These are phyloP conservation scores for Lotmaria passim DNA, from an alignment of 208 protist species.

Conservation along the genomic window DNA sequence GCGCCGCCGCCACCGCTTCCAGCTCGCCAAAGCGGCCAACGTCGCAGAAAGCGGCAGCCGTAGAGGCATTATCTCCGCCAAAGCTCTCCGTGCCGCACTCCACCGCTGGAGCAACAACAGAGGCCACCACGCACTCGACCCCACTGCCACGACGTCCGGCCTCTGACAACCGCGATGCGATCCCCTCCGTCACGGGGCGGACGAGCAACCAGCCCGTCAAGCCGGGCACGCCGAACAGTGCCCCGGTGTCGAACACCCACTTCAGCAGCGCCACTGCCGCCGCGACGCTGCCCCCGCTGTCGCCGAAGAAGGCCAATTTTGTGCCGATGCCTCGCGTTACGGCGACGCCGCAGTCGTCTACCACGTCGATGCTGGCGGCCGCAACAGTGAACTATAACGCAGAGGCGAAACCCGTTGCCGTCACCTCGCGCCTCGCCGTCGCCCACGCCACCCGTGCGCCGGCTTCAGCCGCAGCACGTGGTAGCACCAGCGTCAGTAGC, in stretches of 20 bases:
- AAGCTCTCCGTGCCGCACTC: not conserved
- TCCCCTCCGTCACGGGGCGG: not conserved
- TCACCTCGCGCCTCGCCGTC: not conserved
- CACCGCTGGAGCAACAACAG: not conserved
- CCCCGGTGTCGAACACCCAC: not conserved
- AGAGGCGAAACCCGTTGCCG: not conserved
- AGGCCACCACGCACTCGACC: conserved; percentile 1
- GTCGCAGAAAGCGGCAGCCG: not conserved
- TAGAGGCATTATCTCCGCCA: not conserved
- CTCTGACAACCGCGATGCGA: not conserved
- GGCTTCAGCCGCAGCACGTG: too few species aligned
- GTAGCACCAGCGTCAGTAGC: too few species aligned
- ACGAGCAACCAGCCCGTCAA: not conserved
- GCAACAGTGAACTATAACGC: not conserved
- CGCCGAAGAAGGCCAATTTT: conserved; percentile 6
- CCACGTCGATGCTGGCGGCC: not conserved
- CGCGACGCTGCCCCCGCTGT: not conserved
- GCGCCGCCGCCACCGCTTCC: too few species aligned
- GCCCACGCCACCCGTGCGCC: too few species aligned
- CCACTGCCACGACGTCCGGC: not conserved
- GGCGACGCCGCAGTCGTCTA: not conserved
- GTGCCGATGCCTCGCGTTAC: conserved; percentile 5
- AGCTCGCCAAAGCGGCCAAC: too few species aligned
- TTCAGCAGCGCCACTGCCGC: not conserved
- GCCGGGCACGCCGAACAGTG: not conserved